Conservation (phyloP, 2,329 filamentous ascomycete genomes). For the Ceratocystis alfenasii region DNA sequence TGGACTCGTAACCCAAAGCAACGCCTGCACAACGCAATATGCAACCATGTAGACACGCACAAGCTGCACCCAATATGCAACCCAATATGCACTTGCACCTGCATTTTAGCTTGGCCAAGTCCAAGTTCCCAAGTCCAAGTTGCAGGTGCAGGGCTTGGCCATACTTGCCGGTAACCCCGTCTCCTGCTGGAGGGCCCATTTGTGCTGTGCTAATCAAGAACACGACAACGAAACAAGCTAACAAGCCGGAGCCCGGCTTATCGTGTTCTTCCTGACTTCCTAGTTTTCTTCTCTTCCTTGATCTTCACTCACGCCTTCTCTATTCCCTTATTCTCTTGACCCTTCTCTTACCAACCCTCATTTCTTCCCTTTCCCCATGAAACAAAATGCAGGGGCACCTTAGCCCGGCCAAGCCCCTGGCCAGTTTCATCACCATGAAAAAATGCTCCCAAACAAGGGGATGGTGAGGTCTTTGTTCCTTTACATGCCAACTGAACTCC, state of each 20-base stretch:
- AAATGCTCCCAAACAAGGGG: background rate
- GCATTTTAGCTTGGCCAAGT: background rate
- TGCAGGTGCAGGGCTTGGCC: background rate
- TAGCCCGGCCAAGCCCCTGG: slow-evolving; percentile 5
- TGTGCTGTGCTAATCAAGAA: too few relatives aligned
- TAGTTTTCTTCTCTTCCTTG: background rate
- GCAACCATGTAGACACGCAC: background rate
- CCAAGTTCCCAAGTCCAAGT: background rate
- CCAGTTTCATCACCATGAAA: slow-evolving; percentile 17
- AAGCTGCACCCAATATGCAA: background rate
- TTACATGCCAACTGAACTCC: too few relatives aligned
- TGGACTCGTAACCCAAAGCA: slow-evolving; percentile 5
- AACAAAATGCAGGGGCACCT: slow-evolving; percentile 14
- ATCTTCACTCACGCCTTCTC: background rate
- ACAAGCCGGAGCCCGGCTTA: background rate
- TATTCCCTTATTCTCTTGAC: background rate
- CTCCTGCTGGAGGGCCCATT: background rate
- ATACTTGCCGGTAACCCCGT: background rate
- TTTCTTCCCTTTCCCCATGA: background rate
- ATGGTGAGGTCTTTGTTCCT: background rate
- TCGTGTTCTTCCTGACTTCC: too few relatives aligned
- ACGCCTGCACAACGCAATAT: background rate
- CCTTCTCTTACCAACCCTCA: slow-evolving; percentile 1
- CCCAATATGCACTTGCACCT: background rate
- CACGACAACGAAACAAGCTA: background rate